Evolutionary conservation across 495 filamentous ascomycete species (phyloP), one percentile per base, ranked within the genome.

Genomic region (Physcia stellaris): DNA sequence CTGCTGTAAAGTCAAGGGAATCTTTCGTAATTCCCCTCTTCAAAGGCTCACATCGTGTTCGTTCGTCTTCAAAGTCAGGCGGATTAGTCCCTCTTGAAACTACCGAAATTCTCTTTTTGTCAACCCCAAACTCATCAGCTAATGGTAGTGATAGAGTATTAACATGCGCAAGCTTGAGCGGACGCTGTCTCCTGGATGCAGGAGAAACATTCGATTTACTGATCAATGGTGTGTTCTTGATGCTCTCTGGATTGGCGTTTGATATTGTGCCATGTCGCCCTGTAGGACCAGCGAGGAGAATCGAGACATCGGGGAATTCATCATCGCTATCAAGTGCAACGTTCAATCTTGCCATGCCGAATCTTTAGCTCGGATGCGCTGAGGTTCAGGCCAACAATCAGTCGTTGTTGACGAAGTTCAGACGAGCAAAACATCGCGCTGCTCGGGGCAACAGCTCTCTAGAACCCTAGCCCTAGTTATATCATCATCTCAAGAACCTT

Each of bases 101-200:
- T n/a, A n/a, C n/a, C n/a, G n/a, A n/a, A n/a, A n/a, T n/a, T n/a
- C n/a, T n/a, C 15, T 22, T 18, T 3, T 12, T 26, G 13, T 23
- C 16, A 4, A n/a, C 23, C 10, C 50, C 52, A 24, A 51, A 47
- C 13, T 41, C 47, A 31, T 47, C 49, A 17, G 49, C 36, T 9
- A 53, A 27, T 3, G 54, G 54, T 16, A 61, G 47, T 7, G 59
- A 48, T 24, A 63, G 43, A 20, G 58, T 60, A 31, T 67, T 66
- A 27, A 58, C 49, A 15, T 56, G 51, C 12, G 62, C 42, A 26
- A 40, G 41, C 33, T 50, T 60, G 51, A 46, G 40, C 17, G 39
- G 34, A 16, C 31, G 33, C 31, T 46, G 43, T 22, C 40, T 50
- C 13, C 16, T 39, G 1, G 21, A 6, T 12, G 0, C 16, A 10